Conservation (phyloP, 768 basidiomycete species). For the Pleurotus cornucopiae region DNA sequence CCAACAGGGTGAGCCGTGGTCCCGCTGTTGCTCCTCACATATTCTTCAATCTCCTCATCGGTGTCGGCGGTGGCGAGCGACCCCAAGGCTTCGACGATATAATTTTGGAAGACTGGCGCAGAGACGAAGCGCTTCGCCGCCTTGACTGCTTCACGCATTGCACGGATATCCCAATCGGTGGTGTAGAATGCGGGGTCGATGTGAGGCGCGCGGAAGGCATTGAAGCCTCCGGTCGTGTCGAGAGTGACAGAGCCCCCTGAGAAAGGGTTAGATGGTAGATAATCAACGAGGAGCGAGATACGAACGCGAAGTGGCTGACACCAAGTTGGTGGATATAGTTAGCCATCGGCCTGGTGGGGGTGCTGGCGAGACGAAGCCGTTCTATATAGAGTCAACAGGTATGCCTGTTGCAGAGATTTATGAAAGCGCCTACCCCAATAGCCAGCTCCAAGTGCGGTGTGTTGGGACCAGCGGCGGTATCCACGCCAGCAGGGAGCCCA, state of each 20-base stretch:
- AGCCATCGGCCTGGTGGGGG: background rate
- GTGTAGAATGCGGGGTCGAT: constrained; percentile 41
- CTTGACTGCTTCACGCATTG: constrained; percentile 20
- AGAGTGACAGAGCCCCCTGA: background rate
- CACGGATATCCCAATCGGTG: constrained; percentile 18
- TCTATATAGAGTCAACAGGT: background rate
- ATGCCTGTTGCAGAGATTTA: no score
- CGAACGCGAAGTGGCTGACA: background rate
- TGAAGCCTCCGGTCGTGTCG: background rate
- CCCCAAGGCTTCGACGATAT: constrained; percentile 15
- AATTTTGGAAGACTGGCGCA: constrained; percentile 22
- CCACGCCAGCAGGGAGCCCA: constrained; percentile 8
- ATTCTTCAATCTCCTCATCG: constrained; percentile 21
- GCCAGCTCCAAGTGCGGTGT: constrained; percentile 20
- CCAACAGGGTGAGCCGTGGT: constrained; percentile 23
- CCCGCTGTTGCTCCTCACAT: constrained; percentile 14
- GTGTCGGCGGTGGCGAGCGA: constrained; percentile 18
- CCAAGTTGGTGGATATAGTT: background rate
- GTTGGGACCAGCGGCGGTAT: constrained; percentile 10
- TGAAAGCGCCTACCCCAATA: constrained; percentile 20
- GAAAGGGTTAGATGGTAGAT: no score
- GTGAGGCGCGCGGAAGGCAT: constrained; percentile 20
- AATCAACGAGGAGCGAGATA: background rate
- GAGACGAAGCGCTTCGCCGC: constrained; percentile 18
- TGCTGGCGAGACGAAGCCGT: background rate